A percentile compares a stretch with the other conserved stretches of the same genome.
Conservation (phyloP, 2,329 filamentous ascomycete species). For the Botrytis porri region DNA sequence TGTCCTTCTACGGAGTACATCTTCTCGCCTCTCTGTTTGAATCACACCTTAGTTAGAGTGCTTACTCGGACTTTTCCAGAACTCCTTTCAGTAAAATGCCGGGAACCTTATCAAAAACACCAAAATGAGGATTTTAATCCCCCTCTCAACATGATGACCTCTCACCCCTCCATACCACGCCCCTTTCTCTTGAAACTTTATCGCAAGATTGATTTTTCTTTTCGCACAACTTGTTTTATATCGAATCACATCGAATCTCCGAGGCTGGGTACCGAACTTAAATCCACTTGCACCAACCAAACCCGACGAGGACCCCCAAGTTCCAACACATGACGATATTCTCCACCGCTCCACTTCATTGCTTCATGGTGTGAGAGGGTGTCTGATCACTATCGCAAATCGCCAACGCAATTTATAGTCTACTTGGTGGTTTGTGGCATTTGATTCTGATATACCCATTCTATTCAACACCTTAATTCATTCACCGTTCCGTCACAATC, state of each 20-base stretch:
- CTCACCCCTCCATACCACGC: too few species aligned
- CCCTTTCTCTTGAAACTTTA: not conserved
- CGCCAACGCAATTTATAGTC: not conserved
- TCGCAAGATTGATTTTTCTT: not conserved
- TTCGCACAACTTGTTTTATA: not conserved
- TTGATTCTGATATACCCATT: not conserved
- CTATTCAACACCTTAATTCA: not conserved
- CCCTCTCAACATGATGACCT: not conserved
- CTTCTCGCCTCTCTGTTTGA: not conserved
- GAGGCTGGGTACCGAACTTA: slow-evolving; percentile 5
- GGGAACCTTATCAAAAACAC: not conserved
- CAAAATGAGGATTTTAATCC: not conserved
- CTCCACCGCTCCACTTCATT: slow-evolving; percentile 6
- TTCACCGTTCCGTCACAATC: slow-evolving; percentile 10
- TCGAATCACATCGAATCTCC: slow-evolving; percentile 9
- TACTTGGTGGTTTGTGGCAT: not conserved
- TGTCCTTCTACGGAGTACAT: not conserved
- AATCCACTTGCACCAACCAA: not conserved
- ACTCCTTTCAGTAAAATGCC: not conserved
- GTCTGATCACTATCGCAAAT: slow-evolving; percentile 9
- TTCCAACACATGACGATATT: slow-evolving; percentile 9
- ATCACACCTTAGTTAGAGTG: not conserved
- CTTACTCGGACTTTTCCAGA: not conserved
- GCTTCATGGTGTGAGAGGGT: not conserved
- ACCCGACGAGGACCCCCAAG: not conserved